phyloP scores from a whole-genome alignment of 2,329 filamentous ascomycete species.

The Fusarium pininemorale region DNA sequence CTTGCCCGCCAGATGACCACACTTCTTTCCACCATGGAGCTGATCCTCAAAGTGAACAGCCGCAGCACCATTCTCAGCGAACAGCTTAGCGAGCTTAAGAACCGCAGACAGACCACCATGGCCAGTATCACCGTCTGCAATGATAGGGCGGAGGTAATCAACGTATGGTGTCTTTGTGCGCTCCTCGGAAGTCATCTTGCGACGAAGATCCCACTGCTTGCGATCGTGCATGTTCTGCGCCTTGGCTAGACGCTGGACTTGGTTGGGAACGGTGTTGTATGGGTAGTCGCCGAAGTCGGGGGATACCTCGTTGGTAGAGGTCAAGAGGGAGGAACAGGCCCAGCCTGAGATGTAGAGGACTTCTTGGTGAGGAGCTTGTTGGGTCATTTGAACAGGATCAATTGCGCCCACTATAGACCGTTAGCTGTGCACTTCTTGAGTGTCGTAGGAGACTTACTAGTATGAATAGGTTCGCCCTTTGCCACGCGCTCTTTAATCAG shows the following conservation, averaged over 20 bases:
- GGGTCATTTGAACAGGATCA: constrained; percentile 99
- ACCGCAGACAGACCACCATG: constrained; percentile 94
- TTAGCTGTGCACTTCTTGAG: neutral
- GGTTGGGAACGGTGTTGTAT: constrained; percentile 98
- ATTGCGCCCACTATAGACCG: constrained; percentile 83
- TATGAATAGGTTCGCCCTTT: constrained; percentile 89
- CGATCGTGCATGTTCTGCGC: constrained; percentile 97
- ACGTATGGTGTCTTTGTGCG: constrained; percentile 81
- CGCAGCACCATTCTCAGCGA: constrained; percentile 95
- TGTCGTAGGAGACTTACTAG: constrained; percentile 65
- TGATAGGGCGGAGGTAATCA: constrained; percentile 93
- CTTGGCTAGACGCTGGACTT: constrained; percentile 95
- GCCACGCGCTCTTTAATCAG: constrained; percentile 80
- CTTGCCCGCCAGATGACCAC: constrained; percentile 94
- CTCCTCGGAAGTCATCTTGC: constrained; percentile 79
- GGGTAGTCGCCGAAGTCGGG: constrained; percentile 99
- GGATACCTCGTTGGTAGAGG: constrained; percentile 95
- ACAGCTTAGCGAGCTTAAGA: constrained; percentile 94
- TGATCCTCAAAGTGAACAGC: constrained; percentile 99
- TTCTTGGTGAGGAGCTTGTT: constrained; percentile 95
- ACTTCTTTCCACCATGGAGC: constrained; percentile 97
- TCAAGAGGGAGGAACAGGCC: constrained; percentile 95
- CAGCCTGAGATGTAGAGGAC: constrained; percentile 96
- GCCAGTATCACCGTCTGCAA: constrained; percentile 95
- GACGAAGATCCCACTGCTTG: constrained; percentile 88